Base-by-base conservation (phyloP, 2,329 filamentous ascomycete species). In the Neofusicoccum sp. region DNA sequence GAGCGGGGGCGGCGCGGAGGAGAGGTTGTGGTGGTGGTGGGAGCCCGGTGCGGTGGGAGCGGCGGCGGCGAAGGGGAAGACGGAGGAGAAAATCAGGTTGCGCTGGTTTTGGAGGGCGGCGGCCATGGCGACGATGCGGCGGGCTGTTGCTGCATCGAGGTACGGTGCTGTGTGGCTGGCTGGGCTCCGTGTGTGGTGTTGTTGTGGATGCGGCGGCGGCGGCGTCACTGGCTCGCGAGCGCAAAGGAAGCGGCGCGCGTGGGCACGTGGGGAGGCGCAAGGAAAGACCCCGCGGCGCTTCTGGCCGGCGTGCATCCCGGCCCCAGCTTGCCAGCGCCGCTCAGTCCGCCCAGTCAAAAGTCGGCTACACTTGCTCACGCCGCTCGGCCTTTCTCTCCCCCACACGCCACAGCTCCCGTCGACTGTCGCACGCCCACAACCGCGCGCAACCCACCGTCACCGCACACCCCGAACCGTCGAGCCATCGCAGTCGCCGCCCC, bases 51-150 rank as follows among this genome's bases (percentile, higher is more conserved):
- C 22, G 22, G 22, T 22, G 45, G 2, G 16, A 8, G 45, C 28
- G 16, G 43, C 39, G 49, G 45, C 34, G 44, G 61, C 52, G 9
- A 75, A 69, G 14, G 80, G 77, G 66, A 83, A 83, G 64, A 83
- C 74, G 39, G 80, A 79, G 41, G 73, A 71, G 72, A 82, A 79
- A 66, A 79, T 69, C 49, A 72, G 69, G 56, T 48, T 47, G 52
- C 50, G 61, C 22, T 58, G 45, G 61, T 58, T 43, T 29, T 44
- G 61, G 14, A 59, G 39, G 36, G 52, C 52, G 37, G 61, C 61
- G 8, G 61, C 52, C 61, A 62, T 62, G 49, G n/a, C 37, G 41
- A 12, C 14, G 11, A 31, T 34, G 34, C 11, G 34, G 22, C 9
- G 37, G 45, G 34, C 45, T 52, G 33, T 52, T 28, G 33, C 33